A percentile compares a stretch with the other conserved stretches of the same genome.
These are phyloP conservation scores for Omphalotus guepiniiformis DNA, from an alignment of 768 basidiomycete genomes.

Conservation along the genomic window DNA sequence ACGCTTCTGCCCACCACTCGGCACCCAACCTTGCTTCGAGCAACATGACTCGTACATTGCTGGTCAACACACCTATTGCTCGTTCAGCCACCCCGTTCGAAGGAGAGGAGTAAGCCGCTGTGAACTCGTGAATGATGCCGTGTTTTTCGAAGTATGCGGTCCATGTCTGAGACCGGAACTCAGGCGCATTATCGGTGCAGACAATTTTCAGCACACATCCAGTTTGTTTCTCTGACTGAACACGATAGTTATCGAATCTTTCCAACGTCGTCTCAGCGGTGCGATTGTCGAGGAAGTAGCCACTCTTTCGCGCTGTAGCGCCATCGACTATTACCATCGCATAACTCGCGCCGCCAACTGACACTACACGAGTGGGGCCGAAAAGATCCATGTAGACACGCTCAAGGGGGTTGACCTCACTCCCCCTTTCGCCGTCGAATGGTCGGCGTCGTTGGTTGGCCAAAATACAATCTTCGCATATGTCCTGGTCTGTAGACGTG, in stretches of 20 bases:
- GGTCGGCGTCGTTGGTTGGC: background rate
- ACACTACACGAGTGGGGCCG: constrained; percentile 7
- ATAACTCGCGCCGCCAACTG: background rate
- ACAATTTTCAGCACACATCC: background rate
- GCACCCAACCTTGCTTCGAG: background rate
- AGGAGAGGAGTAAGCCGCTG: constrained; percentile 3
- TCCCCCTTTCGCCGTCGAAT: background rate
- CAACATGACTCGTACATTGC: constrained; percentile 4
- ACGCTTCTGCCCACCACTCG: constrained; percentile 7
- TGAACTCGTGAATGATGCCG: constrained; percentile 2
- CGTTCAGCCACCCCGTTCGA: constrained; percentile 8
- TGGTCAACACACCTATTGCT: background rate
- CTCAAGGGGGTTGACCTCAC: background rate
- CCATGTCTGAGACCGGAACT: constrained; percentile 10
- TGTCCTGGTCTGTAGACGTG: background rate
- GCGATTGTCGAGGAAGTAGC: constrained; percentile 7
- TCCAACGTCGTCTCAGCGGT: background rate
- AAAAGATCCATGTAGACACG: constrained; percentile 10
- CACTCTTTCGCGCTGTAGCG: background rate
- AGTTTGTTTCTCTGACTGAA: background rate
- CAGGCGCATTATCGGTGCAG: constrained; percentile 16
- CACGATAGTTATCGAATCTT: background rate
- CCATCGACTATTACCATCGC: constrained; percentile 10
- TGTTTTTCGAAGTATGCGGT: background rate
- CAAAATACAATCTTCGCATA: constrained; percentile 4